Evolutionary conservation across 2,329 filamentous ascomycete species (phyloP), one percentile per base, ranked within the genome.

Genomic region (Scedosporium apiospermum): DNA sequence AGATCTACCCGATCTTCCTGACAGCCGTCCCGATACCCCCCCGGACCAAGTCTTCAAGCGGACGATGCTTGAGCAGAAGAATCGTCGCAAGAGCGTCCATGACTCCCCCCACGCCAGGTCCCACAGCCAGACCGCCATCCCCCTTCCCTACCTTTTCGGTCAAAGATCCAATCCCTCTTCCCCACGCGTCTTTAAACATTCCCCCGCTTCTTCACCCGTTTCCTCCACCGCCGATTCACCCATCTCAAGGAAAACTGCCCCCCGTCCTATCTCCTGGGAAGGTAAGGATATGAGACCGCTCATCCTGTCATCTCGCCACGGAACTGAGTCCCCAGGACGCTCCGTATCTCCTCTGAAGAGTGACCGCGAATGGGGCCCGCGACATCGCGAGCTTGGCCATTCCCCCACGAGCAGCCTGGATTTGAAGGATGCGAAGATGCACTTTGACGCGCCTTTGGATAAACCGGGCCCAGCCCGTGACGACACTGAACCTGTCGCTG

Each of bases 211-310:
- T 51, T 73, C 74, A 6, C 70, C 75, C 30, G 64, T 71, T 49
- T 69, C 72, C 10, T 66, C 71, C 7, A 66, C 70, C n/a, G 65
- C 70, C 0, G 70, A 71, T 58, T 64, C 70, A 4, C 76, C 80
- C 12, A 66, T 69, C 14, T 64, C 71, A 18, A 69, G 72, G 14
- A 79, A 75, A 67, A 72, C 74, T 59, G 70, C 74, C 51, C 69
- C 78, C 23, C 78, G 85, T 4, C 83, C 83, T 12, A 84, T 77
- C 12, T 87, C 83, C 0, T 87, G 84, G 84, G 84, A 86, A 55
- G 83, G 75, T 66, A 81, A 83, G 62, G 91, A 95, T 70, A 88
- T 93, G 69, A 87, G 89, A 67, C 93, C 93, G 0, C 77, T 97
- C 7, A 93, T 90, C 73, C 85, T 96, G 23, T 84, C 60, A 34